Conservation (phyloP, 2,329 filamentous ascomycete genomes). For the Xylogone sp. region DNA sequence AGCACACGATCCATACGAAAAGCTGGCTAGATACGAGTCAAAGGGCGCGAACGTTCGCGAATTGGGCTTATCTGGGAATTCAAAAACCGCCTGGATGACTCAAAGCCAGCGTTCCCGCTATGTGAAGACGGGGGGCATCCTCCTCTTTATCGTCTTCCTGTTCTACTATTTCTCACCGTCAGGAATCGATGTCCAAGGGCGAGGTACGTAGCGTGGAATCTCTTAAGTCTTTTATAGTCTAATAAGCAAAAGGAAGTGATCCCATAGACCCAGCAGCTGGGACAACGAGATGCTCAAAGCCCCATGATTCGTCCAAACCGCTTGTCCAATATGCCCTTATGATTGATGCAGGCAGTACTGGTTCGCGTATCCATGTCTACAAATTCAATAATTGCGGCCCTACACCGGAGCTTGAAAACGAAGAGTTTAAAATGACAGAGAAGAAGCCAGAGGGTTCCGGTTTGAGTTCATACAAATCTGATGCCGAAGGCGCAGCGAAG, state of each 20-base stretch:
- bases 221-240: neutral
- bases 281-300: conserved; percentile 74
- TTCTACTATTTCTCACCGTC: conserved; percentile 62
- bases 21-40: conserved; percentile 55
- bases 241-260: no score
- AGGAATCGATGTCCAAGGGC: conserved; percentile 34
- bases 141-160: conserved; percentile 55
- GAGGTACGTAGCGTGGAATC: conserved; percentile 9
- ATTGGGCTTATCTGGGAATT: conserved; percentile 46
- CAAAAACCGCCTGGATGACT: conserved; percentile 57
- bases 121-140: conserved; percentile 60
- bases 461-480: conserved; percentile 80
- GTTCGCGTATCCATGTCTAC: conserved; percentile 97
- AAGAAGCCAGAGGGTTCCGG: conserved; percentile 71
- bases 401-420: conserved; percentile 89
- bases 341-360: conserved; percentile 97
- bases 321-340: conserved; percentile 97
- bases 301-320: conserved; percentile 83
- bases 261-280: conserved; percentile 59
- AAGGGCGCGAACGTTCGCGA: conserved; percentile 35
- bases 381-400: conserved; percentile 98
- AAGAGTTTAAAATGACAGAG: conserved; percentile 91
- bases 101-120: conserved; percentile 63
- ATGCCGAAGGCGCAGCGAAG: conserved; percentile 83
- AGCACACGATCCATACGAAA: conserved; percentile 59